These are phyloP conservation scores for Ophiostoma novo-ulmi DNA, from an alignment of 2,329 filamentous ascomycete species.

Conservation along the genomic window DNA sequence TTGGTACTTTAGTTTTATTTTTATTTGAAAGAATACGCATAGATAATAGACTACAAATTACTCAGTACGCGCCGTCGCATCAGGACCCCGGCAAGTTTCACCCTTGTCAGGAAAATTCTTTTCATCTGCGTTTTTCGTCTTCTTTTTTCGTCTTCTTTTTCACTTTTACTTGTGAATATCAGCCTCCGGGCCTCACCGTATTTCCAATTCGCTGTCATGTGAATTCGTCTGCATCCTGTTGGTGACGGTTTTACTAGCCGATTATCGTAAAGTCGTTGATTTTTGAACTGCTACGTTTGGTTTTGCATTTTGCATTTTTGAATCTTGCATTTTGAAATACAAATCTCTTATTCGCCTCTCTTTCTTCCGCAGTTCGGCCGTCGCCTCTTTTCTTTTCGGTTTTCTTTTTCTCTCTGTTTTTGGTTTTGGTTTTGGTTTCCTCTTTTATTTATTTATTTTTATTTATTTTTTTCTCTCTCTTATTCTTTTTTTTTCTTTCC, in stretches of 20 bases:
- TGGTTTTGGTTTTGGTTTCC: background rate
- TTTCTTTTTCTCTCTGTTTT: background rate
- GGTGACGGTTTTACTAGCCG: background rate
- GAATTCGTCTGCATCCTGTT: background rate
- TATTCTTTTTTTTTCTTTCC: background rate
- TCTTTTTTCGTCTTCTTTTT: background rate
- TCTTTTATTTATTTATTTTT: background rate
- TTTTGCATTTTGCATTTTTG: background rate
- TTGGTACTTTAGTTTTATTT: too few species aligned
- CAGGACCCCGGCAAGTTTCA: conserved; percentile 9
- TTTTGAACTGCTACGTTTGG: too few species aligned
- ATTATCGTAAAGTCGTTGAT: too few species aligned
- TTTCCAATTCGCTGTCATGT: conserved; percentile 12
- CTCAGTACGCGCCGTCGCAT: conserved; percentile 1
- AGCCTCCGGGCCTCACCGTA: conserved; percentile 10
- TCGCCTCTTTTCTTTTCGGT: background rate
- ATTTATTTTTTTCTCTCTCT: too few species aligned
- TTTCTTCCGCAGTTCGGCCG: background rate
- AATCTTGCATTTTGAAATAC: background rate
- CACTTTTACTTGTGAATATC: background rate
- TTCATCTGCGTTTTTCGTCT: background rate
- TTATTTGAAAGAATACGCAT: background rate
- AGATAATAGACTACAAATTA: background rate
- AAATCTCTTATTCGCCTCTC: background rate
- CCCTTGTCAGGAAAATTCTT: conserved; percentile 2